These are phyloP conservation scores for Drechslera avenae DNA, from an alignment of 2,329 filamentous ascomycete species.

Conservation along the genomic window DNA sequence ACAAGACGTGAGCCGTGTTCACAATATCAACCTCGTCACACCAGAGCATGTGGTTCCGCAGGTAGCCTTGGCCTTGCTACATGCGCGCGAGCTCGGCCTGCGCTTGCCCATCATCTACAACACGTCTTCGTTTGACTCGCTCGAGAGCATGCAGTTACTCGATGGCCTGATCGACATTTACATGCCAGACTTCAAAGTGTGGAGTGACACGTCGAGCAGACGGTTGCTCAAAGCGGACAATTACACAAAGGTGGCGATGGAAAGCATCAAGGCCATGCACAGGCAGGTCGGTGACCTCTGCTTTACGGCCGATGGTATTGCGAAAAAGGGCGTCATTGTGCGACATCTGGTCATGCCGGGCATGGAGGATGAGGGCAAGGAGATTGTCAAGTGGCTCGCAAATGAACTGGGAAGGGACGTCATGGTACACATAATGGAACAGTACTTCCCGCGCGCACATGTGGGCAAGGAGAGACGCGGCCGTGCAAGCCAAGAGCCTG, in stretches of 20 bases:
- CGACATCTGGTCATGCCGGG: conserved; percentile 87
- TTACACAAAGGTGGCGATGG: conserved; percentile 72
- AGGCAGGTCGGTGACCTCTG: conserved; percentile 80
- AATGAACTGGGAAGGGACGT: conserved; percentile 73
- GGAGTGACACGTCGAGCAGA: conserved; percentile 68
- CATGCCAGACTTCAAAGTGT: conserved; percentile 87
- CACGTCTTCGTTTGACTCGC: conserved; percentile 79
- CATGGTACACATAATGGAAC: conserved; percentile 88
- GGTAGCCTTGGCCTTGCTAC: conserved; percentile 75
- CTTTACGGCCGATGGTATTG: conserved; percentile 81
- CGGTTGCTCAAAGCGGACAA: conserved; percentile 78
- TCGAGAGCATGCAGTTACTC: conserved; percentile 72
- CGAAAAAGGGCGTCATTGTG: conserved; percentile 75
- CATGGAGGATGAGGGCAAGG: conserved; percentile 71
- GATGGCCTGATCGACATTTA: conserved; percentile 85
- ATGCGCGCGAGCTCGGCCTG: conserved; percentile 72
- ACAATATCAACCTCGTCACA: conserved; percentile 88
- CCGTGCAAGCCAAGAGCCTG: conserved; percentile 33
- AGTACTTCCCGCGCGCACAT: conserved; percentile 80
- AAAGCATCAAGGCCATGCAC: conserved; percentile 82
- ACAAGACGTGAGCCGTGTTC: conserved; percentile 77
- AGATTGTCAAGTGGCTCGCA: conserved; percentile 79
- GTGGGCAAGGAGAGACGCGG: conserved; percentile 69
- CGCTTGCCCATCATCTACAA: conserved; percentile 81
- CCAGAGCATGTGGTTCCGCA: conserved; percentile 88